Percentiles rank a stretch among this genome's conserved stretches.
Conservation (phyloP, 2,329 filamentous ascomycete species). For the Clonostachys rhizophaga region DNA sequence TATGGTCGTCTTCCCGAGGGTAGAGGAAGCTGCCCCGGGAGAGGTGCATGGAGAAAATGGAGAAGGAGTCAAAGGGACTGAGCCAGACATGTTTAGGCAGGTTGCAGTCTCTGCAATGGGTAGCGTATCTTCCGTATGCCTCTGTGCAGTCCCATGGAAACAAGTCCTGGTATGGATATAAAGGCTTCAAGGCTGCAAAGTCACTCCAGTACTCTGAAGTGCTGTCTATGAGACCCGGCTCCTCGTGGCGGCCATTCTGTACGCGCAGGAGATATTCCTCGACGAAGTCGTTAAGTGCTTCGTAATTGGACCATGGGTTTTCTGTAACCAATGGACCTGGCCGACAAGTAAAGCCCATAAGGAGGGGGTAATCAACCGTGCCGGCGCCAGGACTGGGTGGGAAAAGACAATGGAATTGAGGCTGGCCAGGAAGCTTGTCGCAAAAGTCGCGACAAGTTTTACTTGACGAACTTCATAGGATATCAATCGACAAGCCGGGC, state of each 20-base stretch:
- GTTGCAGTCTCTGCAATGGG: conserved; percentile 29
- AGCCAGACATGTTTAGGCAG: conserved; percentile 37
- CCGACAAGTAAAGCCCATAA: conserved; percentile 31
- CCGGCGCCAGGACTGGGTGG: not conserved
- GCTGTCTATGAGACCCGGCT: conserved; percentile 35
- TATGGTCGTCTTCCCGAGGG: conserved; percentile 4
- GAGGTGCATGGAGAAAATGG: conserved; percentile 30
- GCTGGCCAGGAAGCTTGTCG: conserved; percentile 22
- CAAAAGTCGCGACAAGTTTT: conserved; percentile 34
- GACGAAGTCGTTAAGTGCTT: conserved; percentile 29
- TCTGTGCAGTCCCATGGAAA: conserved; percentile 44
- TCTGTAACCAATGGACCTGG: conserved; percentile 15
- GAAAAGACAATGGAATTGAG: conserved; percentile 6
- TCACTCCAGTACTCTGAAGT: conserved; percentile 40
- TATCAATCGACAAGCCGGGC: not conserved
- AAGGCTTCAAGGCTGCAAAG: conserved; percentile 31
- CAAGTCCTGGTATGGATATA: conserved; percentile 33
- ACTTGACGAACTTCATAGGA: conserved; percentile 19
- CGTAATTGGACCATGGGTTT: conserved; percentile 21
- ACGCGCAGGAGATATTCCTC: conserved; percentile 37
- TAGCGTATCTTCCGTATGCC: conserved; percentile 26
- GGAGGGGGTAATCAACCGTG: conserved; percentile 17
- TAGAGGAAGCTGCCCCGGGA: conserved; percentile 25
- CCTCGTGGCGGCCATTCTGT: conserved; percentile 28
- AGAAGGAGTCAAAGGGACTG: conserved; percentile 38